These are phyloP conservation scores for Delonix regia DNA, from an alignment of 306 rosid species.

Conservation along the genomic window DNA sequence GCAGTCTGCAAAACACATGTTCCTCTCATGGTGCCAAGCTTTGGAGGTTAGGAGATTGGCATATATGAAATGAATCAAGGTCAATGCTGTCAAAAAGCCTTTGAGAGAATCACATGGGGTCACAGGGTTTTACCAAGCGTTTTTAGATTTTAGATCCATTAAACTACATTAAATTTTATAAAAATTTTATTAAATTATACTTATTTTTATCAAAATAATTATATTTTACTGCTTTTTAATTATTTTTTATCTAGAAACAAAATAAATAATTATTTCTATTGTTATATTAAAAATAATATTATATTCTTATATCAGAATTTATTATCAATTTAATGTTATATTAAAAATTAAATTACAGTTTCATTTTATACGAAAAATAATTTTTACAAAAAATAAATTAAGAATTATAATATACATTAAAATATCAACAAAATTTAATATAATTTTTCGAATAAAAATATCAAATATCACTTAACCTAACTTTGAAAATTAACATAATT, in stretches of 20 bases:
- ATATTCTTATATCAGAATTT: too few species aligned
- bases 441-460: too few species aligned
- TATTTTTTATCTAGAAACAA: too few species aligned
- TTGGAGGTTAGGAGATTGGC: too few species aligned
- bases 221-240: too few species aligned
- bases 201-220: too few species aligned
- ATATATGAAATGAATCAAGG: background rate
- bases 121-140: background rate
- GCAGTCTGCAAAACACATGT: background rate
- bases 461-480: background rate
- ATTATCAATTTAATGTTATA: background rate
- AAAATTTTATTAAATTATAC: too few species aligned
- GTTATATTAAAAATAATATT: background rate
- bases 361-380: too few species aligned
- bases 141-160: background rate
- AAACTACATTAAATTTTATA: too few species aligned
- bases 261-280: too few species aligned
- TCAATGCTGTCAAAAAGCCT: background rate
- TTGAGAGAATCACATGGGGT: background rate
- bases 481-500: background rate
- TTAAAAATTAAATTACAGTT: too few species aligned
- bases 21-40: too few species aligned
- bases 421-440: background rate
- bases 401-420: background rate
- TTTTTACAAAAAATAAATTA: background rate